Conservation (phyloP, 495 filamentous ascomycete species). For the Aspergillus steynii region DNA sequence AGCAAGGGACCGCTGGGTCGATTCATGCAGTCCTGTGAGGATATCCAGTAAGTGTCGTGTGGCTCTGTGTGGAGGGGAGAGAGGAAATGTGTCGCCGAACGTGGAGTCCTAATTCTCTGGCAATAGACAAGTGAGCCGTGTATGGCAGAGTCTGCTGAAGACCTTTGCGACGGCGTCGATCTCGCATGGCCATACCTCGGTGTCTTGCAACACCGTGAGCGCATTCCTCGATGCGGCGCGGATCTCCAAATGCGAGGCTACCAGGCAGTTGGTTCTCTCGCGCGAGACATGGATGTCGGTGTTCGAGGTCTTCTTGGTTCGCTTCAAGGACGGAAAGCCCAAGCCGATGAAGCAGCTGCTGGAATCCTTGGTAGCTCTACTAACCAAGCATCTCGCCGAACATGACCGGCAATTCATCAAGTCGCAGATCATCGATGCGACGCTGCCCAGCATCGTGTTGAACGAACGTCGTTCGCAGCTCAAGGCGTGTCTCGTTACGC, state of each 20-base stretch:
- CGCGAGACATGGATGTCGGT: constrained; percentile 54
- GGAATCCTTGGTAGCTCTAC: constrained; percentile 53
- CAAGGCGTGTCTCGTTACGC: constrained; percentile 41
- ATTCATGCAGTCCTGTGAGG: constrained; percentile 35
- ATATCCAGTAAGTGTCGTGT: constrained; percentile 33
- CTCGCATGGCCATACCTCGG: constrained; percentile 40
- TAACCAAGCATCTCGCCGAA: constrained; percentile 48
- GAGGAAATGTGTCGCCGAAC: not conserved
- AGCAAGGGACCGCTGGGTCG: constrained; percentile 41
- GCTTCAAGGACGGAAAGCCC: constrained; percentile 70
- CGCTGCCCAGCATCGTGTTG: constrained; percentile 39
- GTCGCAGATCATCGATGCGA: constrained; percentile 23
- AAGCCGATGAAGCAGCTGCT: constrained; percentile 76
- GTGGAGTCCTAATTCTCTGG: constrained; percentile 19
- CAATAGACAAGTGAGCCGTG: constrained; percentile 36
- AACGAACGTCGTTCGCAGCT: constrained; percentile 42
- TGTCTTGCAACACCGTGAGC: constrained; percentile 47
- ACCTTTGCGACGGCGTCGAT: constrained; percentile 42
- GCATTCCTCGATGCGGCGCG: constrained; percentile 48
- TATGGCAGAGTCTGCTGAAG: constrained; percentile 39
- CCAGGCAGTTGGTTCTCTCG: constrained; percentile 46
- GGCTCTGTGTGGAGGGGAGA: not conserved
- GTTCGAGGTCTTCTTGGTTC: constrained; percentile 71
- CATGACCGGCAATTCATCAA: constrained; percentile 23
- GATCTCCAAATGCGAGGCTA: constrained; percentile 32